A percentile compares a stretch with the other conserved stretches of the same genome.
Evolutionary conservation across 306 rosid species (phyloP).

Genomic region (Cicer yamashitae): DNA sequence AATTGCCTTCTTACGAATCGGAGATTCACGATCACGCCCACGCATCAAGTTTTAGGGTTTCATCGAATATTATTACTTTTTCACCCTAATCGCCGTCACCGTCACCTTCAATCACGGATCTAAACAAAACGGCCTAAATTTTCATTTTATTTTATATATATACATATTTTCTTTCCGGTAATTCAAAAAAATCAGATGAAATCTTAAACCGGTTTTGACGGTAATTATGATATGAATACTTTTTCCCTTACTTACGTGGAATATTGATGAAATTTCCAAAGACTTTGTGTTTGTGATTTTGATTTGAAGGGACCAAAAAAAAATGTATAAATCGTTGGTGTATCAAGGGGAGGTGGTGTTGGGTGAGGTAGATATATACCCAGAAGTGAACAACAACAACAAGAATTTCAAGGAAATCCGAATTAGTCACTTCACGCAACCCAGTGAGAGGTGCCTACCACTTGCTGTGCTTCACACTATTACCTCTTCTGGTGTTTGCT

Average conservation of each 20-base stretch:
- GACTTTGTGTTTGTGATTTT: conserved; percentile 48
- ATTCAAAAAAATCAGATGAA: conserved; percentile 73
- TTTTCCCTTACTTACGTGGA: conserved; percentile 38
- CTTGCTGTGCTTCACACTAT: conserved; percentile 97
- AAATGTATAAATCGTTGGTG: conserved; percentile 85
- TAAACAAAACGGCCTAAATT: conserved; percentile 50
- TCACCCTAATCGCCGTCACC: conserved; percentile 35
- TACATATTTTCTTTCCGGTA: conserved; percentile 40
- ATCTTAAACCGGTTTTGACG: conserved; percentile 59
- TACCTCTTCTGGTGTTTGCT: conserved; percentile 82
- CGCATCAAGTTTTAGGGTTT: conserved; percentile 43
- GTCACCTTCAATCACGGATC: conserved; percentile 71
- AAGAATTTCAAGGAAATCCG: conserved; percentile 87
- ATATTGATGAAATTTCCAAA: conserved; percentile 56
- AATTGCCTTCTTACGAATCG: conserved; percentile 32
- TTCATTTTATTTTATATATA: conserved; percentile 30
- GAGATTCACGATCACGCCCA: conserved; percentile 41
- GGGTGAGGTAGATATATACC: conserved; percentile 91
- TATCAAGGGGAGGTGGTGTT: conserved; percentile 83
- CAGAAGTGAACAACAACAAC: conserved; percentile 67
- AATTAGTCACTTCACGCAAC: conserved; percentile 82
- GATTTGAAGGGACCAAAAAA: conserved; percentile 45
- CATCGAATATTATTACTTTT: conserved; percentile 34
- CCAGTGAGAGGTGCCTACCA: conserved; percentile 99
- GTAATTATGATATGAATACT: conserved; percentile 54